These are phyloP conservation scores for Pythium biforme DNA, from an alignment of 352 stramenopile species.

Conservation along the genomic window DNA sequence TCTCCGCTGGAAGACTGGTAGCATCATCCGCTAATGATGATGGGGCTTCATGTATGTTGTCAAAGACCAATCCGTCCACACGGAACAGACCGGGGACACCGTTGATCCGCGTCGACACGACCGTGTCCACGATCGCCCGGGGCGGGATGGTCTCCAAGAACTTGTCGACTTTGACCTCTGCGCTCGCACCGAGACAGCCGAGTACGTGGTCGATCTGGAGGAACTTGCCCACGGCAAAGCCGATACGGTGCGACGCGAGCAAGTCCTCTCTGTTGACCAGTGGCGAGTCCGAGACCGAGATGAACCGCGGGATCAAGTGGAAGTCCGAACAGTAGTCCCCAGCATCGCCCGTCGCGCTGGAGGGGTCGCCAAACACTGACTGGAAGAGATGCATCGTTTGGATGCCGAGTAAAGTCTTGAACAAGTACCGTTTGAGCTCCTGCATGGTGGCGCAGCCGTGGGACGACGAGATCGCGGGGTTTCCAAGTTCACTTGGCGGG, in stretches of 20 bases:
- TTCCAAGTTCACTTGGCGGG: neutral
- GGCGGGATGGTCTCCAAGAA: conserved; percentile 56
- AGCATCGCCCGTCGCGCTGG: conserved; percentile 48
- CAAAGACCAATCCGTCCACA: conserved; percentile 50
- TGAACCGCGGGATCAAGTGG: conserved; percentile 81
- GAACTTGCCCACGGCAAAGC: conserved; percentile 68
- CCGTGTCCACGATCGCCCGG: conserved; percentile 54
- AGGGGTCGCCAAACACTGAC: conserved; percentile 54
- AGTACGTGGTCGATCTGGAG: conserved; percentile 65
- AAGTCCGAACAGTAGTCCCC: conserved; percentile 72
- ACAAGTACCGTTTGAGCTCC: conserved; percentile 72
- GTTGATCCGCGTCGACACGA: conserved; percentile 77
- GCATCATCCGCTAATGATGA: neutral
- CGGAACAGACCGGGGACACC: conserved; percentile 58
- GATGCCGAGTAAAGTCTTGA: conserved; percentile 74
- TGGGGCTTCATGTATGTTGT: conserved; percentile 8
- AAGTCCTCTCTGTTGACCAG: conserved; percentile 66
- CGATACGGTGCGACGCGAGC: conserved; percentile 69
- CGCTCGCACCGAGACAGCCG: conserved; percentile 56
- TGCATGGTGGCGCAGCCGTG: conserved; percentile 57
- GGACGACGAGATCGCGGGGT: conserved; percentile 14
- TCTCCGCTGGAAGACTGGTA: neutral
- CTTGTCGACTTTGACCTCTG: conserved; percentile 43
- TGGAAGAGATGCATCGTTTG: conserved; percentile 68
- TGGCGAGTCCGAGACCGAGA: conserved; percentile 61